Evolutionary conservation across 2,329 filamentous ascomycete genomes (phyloP).

Genomic region (Fusarium coicis): DNA sequence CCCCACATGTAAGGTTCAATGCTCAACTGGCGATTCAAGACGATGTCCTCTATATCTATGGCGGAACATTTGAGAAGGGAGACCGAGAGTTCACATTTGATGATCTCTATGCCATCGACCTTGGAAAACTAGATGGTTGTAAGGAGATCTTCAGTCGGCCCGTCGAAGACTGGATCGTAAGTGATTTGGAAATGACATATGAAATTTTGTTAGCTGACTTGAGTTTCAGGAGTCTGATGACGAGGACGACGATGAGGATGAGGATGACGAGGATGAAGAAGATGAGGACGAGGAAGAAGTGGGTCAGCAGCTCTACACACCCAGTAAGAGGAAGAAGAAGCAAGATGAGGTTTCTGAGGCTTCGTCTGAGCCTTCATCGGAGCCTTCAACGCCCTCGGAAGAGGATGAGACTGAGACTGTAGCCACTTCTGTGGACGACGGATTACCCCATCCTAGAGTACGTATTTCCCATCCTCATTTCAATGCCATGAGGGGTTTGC

Average conservation of each 20-base stretch:
- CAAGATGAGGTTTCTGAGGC: conserved; percentile 55
- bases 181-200: conserved; percentile 37
- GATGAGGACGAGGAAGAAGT: conserved; percentile 64
- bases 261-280: conserved; percentile 70
- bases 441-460: conserved; percentile 75
- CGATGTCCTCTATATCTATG: conserved; percentile 92
- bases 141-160: conserved; percentile 90
- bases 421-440: conserved; percentile 73
- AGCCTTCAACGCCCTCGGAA: conserved; percentile 46
- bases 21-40: conserved; percentile 90
- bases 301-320: conserved; percentile 58
- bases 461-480: conserved; percentile 22
- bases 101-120: conserved; percentile 90
- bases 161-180: conserved; percentile 82
- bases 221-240: conserved; percentile 64
- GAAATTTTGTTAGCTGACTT: conserved; percentile 18
- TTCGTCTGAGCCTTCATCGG: conserved; percentile 48
- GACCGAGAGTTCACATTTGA: conserved; percentile 97
- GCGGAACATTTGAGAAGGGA: conserved; percentile 94
- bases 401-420: conserved; percentile 61
- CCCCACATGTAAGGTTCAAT: conserved; percentile 92
- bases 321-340: conserved; percentile 68
- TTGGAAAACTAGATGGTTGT: conserved; percentile 95
- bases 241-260: conserved; percentile 65
- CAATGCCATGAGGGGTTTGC: not conserved